phyloP scores from a whole-genome alignment of 208 protist species.

The Wallacemonas sp. region DNA sequence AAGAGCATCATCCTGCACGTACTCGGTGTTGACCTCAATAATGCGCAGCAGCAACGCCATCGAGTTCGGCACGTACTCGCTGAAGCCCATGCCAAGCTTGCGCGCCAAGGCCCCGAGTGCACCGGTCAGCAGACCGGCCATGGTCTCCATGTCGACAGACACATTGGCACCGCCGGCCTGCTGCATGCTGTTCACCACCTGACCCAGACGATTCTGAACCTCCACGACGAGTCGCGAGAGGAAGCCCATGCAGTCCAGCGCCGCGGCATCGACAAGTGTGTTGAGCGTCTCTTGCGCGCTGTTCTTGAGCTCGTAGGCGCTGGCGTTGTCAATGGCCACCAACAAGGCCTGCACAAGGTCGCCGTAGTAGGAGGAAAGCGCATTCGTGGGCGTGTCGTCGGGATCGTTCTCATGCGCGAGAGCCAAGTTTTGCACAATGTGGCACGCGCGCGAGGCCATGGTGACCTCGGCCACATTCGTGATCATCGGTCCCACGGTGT shows the following conservation, averaged over 20 bases:
- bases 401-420: conserved; percentile 85
- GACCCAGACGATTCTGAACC: conserved; percentile 64
- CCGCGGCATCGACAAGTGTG: conserved; percentile 85
- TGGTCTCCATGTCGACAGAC: conserved; percentile 53
- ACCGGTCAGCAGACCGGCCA: conserved; percentile 89
- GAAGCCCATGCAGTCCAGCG: conserved; percentile 61
- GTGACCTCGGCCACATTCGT: conserved; percentile 36
- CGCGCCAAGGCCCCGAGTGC: conserved; percentile 72
- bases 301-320: conserved; percentile 68
- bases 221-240: conserved; percentile 76
- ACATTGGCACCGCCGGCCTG: conserved; percentile 22
- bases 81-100: conserved; percentile 64
- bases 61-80: conserved; percentile 40
- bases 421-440: conserved; percentile 94
- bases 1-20: conserved; percentile 94
- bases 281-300: conserved; percentile 96
- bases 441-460: conserved; percentile 92
- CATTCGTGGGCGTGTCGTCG: conserved; percentile 65
- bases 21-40: conserved; percentile 53
- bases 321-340: conserved; percentile 71
- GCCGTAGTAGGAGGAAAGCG: conserved; percentile 88
- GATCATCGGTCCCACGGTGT: conserved; percentile 70
- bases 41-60: conserved; percentile 68
- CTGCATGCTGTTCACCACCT: conserved; percentile 34
- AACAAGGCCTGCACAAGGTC: conserved; percentile 70